Percentiles rank a stretch among this genome's conserved stretches.
Evolutionary conservation across 768 basidiomycete genomes (phyloP).

Genomic region (Cubamyces sp.): DNA sequence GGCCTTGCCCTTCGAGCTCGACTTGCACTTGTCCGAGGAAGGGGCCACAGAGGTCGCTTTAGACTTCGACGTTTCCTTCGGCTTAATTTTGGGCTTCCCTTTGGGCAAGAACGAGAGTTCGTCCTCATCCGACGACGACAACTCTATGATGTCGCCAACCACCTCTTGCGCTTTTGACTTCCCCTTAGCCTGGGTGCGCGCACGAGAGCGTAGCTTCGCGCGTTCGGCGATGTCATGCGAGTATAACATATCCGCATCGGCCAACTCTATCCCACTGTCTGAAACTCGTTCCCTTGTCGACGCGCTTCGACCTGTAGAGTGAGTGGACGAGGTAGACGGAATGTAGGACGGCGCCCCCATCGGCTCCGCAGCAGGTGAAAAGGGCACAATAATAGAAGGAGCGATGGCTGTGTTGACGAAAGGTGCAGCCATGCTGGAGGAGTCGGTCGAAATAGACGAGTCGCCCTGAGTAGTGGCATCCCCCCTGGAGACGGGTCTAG

Average conservation of each 20-base stretch:
- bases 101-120: slow-evolving; percentile 30
- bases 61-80: slow-evolving; percentile 9
- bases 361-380: not conserved
- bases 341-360: not conserved
- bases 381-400: not conserved
- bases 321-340: slow-evolving; percentile 2
- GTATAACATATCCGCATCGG: slow-evolving; percentile 8
- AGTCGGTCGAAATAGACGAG: not conserved
- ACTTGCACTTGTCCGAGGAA: not conserved
- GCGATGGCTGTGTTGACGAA: not conserved
- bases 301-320: not conserved
- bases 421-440: not conserved
- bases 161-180: not conserved
- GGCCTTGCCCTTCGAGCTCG: slow-evolving; percentile 7
- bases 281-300: slow-evolving; percentile 4
- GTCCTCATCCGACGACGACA: slow-evolving; percentile 37
- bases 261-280: slow-evolving; percentile 17
- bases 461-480: not conserved
- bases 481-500: slow-evolving; percentile 21
- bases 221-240: slow-evolving; percentile 38
- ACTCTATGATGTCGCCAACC: slow-evolving; percentile 32
- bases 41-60: not conserved
- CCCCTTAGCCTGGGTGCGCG: slow-evolving; percentile 21
- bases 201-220: slow-evolving; percentile 37
- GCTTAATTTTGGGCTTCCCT: slow-evolving; percentile 21